These are phyloP conservation scores for Aspergillus bridgeri DNA, from an alignment of 495 filamentous ascomycete species.

Conservation along the genomic window DNA sequence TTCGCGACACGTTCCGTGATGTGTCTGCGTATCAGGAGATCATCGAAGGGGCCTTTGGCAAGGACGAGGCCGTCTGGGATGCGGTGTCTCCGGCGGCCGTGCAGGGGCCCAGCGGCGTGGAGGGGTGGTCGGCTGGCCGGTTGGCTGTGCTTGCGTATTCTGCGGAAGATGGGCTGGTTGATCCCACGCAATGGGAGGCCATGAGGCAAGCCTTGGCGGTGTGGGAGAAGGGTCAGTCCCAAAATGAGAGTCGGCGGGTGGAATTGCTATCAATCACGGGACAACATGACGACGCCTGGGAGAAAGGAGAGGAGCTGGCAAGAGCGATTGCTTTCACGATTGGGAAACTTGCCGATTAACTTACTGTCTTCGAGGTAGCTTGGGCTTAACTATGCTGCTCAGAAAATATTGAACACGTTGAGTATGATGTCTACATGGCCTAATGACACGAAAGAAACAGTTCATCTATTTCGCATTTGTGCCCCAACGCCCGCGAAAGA, in stretches of 20 bases:
- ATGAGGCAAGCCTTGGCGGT: slow-evolving; percentile 41
- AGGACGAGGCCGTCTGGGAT: slow-evolving; percentile 48
- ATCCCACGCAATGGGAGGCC: slow-evolving; percentile 46
- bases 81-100: slow-evolving; percentile 48
- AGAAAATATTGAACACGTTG: too few relatives aligned
- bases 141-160: slow-evolving; percentile 59
- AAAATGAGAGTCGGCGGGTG: slow-evolving; percentile 27
- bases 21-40: slow-evolving; percentile 56
- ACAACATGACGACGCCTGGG: slow-evolving; percentile 61
- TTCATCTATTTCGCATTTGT: background rate
- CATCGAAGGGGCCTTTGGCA: slow-evolving; percentile 60
- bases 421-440: too few relatives aligned
- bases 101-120: slow-evolving; percentile 28
- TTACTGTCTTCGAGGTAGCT: background rate
- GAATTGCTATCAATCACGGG: slow-evolving; percentile 48
- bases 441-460: background rate
- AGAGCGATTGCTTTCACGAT: slow-evolving; percentile 33
- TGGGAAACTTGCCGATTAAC: slow-evolving; percentile 19
- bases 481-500: background rate
- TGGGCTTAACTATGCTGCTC: background rate
- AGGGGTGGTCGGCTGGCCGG: slow-evolving; percentile 40
- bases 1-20: slow-evolving; percentile 46
- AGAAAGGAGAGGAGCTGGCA: slow-evolving; percentile 49
- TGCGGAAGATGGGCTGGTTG: slow-evolving; percentile 57
- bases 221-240: slow-evolving; percentile 24